Conservation (phyloP, 2,329 filamentous ascomycete species). For the Claviceps africana region DNA sequence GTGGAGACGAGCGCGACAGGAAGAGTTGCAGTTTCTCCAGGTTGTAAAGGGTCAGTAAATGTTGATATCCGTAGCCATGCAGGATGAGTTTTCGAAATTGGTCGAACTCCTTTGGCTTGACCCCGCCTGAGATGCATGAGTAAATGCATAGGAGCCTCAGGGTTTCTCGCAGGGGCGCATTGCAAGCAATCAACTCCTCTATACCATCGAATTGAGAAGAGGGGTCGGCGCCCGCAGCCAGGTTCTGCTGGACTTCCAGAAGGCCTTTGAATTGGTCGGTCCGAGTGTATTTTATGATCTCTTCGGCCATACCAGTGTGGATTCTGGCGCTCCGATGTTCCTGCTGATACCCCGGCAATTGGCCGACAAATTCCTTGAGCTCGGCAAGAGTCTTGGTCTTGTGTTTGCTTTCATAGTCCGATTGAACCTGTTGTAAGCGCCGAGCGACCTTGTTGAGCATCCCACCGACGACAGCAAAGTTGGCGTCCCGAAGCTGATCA, state of each 20-base stretch:
- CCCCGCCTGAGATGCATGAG: constrained; percentile 76
- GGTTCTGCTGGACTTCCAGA: constrained; percentile 88
- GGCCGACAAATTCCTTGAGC: constrained; percentile 87
- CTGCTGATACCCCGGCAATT: constrained; percentile 79
- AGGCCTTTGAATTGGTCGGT: constrained; percentile 79
- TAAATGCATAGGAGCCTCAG: constrained; percentile 81
- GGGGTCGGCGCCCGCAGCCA: constrained; percentile 80
- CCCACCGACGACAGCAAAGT: constrained; percentile 87
- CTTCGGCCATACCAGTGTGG: constrained; percentile 83
- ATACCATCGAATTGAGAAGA: constrained; percentile 80
- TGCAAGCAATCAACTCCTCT: constrained; percentile 85
- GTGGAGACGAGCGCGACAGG: constrained; percentile 58
- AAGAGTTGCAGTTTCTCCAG: constrained; percentile 85
- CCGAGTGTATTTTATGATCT: constrained; percentile 85
- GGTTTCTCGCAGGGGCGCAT: constrained; percentile 66
- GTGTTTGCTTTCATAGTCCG: constrained; percentile 82
- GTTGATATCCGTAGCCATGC: constrained; percentile 89
- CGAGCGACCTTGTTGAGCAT: constrained; percentile 83
- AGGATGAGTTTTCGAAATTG: constrained; percentile 76
- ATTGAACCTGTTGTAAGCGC: constrained; percentile 66
- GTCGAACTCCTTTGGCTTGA: constrained; percentile 80
- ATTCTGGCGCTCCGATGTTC: constrained; percentile 88
- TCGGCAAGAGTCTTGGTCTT: constrained; percentile 79
- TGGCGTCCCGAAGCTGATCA: constrained; percentile 73
- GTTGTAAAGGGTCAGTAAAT: constrained; percentile 75